Conservation (phyloP, 2,329 filamentous ascomycete genomes). For the Coleophoma cylindrospora region DNA sequence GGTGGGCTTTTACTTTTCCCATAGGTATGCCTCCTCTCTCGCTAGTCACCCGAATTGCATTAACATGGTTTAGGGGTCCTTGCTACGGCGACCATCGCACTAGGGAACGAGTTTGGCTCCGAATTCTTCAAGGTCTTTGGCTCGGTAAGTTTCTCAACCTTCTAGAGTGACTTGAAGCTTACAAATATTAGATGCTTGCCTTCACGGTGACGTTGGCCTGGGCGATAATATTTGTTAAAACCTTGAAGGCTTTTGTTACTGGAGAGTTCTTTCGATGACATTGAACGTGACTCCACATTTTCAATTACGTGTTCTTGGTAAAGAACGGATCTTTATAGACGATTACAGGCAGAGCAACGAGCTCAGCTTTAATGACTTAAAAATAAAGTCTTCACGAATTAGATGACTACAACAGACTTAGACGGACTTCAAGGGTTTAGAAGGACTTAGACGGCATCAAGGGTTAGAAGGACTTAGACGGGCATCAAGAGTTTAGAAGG, state of each 20-base stretch:
- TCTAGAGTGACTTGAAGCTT: not conserved
- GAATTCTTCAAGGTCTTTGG: slow-evolving; percentile 35
- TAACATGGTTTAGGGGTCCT: not conserved
- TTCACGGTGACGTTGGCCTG: not conserved
- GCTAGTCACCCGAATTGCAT: not conserved
- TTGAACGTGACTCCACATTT: not conserved
- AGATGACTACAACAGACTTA: too few relatives aligned
- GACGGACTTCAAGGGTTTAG: too few relatives aligned
- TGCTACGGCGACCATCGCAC: slow-evolving; percentile 22
- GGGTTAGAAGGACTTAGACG: too few relatives aligned
- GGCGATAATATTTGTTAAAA: not conserved
- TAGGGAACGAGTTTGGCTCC: slow-evolving; percentile 37
- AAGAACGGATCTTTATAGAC: not conserved
- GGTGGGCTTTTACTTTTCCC: slow-evolving; percentile 44
- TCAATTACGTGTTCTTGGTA: not conserved
- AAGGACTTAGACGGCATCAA: too few relatives aligned
- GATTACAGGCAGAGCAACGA: not conserved
- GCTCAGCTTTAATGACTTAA: too few relatives aligned
- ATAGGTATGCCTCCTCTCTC: slow-evolving; percentile 39
- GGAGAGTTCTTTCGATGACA: slow-evolving; percentile 1
- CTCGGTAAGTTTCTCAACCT: slow-evolving; percentile 23
- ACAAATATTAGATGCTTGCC: not conserved
- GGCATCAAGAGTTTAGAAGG: too few relatives aligned
- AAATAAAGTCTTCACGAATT: too few relatives aligned
- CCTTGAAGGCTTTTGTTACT: not conserved